Evolutionary conservation across 1,139 yeast species (phyloP).

Genomic region (Candida pseudocylindracea): DNA sequence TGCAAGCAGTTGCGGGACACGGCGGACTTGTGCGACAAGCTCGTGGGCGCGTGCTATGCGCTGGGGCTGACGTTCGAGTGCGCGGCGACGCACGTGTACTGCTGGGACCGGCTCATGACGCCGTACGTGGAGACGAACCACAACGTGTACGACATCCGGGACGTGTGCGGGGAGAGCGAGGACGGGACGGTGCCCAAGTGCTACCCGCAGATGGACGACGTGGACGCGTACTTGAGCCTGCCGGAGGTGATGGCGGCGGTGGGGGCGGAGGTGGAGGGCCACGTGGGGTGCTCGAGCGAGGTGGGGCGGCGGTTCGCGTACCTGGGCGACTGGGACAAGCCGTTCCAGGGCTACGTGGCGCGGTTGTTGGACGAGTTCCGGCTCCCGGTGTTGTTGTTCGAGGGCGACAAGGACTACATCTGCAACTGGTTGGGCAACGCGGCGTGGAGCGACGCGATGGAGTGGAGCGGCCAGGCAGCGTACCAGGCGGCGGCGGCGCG

Average conservation of each 20-base stretch:
- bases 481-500: conserved; percentile 10
- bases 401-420: conserved; percentile 17
- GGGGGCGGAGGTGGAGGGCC: conserved; percentile 35
- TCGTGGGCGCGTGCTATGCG: conserved; percentile 2
- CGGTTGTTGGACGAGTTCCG: conserved; percentile 26
- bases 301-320: conserved; percentile 32
- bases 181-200: conserved; percentile 20
- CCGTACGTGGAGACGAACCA: conserved; percentile 38
- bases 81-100: conserved; percentile 2
- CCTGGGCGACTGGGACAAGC: conserved; percentile 40
- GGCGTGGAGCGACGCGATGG: conserved; percentile 12
- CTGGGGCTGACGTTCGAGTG: conserved; percentile 1
- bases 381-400: conserved; percentile 15
- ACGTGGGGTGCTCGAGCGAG: conserved; percentile 30
- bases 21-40: conserved; percentile 1
- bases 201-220: conserved; percentile 30
- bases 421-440: conserved; percentile 20
- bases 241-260: conserved; percentile 36
- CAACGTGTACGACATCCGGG: conserved; percentile 50
- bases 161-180: conserved; percentile 23
- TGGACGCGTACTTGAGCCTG: conserved; percentile 35
- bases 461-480: conserved; percentile 9
- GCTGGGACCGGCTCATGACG: conserved; percentile 1
- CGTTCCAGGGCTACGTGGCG: conserved; percentile 39
- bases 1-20: conserved; percentile 2